Conservation (phyloP, 129 eudicot genomes). For the Artemisia tridentata region DNA sequence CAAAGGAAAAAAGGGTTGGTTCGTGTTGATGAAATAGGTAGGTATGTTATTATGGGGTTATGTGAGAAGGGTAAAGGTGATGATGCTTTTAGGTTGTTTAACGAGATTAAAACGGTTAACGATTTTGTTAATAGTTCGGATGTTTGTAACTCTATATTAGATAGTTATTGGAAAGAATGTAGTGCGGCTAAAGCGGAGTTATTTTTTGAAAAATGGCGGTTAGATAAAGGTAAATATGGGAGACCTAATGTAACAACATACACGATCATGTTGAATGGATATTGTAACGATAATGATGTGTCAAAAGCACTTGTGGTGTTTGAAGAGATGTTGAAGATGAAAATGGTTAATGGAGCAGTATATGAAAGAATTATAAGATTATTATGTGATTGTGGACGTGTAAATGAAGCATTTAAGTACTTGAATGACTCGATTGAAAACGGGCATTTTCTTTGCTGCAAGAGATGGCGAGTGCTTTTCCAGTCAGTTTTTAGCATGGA, state of each 20-base stretch:
- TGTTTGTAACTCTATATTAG: slow-evolving; percentile 28
- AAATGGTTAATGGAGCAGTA: slow-evolving; percentile 29
- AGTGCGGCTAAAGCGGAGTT: slow-evolving; percentile 33
- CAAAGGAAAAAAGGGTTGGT: slow-evolving; percentile 49
- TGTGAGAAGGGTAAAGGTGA: slow-evolving; percentile 41
- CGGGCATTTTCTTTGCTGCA: slow-evolving; percentile 31
- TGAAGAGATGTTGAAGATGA: slow-evolving; percentile 41
- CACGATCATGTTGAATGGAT: slow-evolving; percentile 41
- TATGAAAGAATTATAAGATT: slow-evolving; percentile 36
- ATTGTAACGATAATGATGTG: slow-evolving; percentile 33
- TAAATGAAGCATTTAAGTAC: slow-evolving; percentile 35
- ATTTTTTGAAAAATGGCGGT: slow-evolving; percentile 26
- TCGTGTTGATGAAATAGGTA: slow-evolving; percentile 40
- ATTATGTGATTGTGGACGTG: slow-evolving; percentile 33
- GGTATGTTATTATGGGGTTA: slow-evolving; percentile 33
- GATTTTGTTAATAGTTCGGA: slow-evolving; percentile 19
- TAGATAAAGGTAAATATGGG: slow-evolving; percentile 19
- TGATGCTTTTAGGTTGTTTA: slow-evolving; percentile 37
- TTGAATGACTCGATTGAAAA: slow-evolving; percentile 38
- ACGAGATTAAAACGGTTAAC: slow-evolving; percentile 26
- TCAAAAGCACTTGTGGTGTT: slow-evolving; percentile 35
- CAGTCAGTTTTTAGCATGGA: slow-evolving; percentile 5
- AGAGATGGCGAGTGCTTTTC: slow-evolving; percentile 35
- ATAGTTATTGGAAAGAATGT: slow-evolving; percentile 32
- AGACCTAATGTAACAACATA: slow-evolving; percentile 22